Percentiles rank a stretch among this genome's conserved stretches.
These are phyloP conservation scores for Cryptosporidium bovis DNA, from an alignment of 169 alveolate species.

Conservation along the genomic window DNA sequence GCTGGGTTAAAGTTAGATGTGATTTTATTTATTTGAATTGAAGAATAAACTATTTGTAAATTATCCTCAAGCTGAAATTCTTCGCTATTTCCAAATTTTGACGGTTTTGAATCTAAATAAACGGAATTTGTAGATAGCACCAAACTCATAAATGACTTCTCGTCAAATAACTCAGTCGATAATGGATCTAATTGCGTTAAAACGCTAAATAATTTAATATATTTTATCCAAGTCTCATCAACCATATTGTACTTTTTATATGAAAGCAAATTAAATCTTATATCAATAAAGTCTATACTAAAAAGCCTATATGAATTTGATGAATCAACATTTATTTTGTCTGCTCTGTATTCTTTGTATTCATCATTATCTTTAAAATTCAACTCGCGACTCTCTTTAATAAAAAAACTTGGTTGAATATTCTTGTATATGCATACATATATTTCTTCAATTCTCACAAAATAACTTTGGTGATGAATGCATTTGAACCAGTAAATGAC, in stretches of 20 bases:
- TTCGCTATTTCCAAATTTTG: not conserved
- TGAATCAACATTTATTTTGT: not conserved
- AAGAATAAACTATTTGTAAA: slow-evolving; percentile 10
- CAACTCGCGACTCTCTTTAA: not conserved
- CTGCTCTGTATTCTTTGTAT: not conserved
- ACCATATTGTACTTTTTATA: slow-evolving; percentile 68
- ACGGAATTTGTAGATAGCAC: slow-evolving; percentile 55
- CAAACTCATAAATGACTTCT: slow-evolving; percentile 56
- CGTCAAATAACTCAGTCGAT: slow-evolving; percentile 35
- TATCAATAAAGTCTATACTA: slow-evolving; percentile 48
- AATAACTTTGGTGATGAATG: slow-evolving; percentile 19
- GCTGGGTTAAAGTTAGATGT: slow-evolving; percentile 51
- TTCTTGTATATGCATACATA: slow-evolving; percentile 36
- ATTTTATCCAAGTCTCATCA: slow-evolving; percentile 70
- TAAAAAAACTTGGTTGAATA: not conserved
- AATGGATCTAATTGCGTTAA: slow-evolving; percentile 37
- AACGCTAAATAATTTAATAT: slow-evolving; percentile 39
- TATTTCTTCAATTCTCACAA: slow-evolving; percentile 41
- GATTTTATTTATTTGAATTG: slow-evolving; percentile 20
- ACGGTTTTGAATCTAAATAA: slow-evolving; percentile 35
- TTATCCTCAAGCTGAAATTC: slow-evolving; percentile 17
- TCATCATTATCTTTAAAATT: not conserved
- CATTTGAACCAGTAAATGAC: slow-evolving; percentile 61
- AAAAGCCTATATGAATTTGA: slow-evolving; percentile 30
- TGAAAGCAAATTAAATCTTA: slow-evolving; percentile 10